phyloP scores from a whole-genome alignment of 1,284 basidiomycete species.

The Leccinum variabile region DNA sequence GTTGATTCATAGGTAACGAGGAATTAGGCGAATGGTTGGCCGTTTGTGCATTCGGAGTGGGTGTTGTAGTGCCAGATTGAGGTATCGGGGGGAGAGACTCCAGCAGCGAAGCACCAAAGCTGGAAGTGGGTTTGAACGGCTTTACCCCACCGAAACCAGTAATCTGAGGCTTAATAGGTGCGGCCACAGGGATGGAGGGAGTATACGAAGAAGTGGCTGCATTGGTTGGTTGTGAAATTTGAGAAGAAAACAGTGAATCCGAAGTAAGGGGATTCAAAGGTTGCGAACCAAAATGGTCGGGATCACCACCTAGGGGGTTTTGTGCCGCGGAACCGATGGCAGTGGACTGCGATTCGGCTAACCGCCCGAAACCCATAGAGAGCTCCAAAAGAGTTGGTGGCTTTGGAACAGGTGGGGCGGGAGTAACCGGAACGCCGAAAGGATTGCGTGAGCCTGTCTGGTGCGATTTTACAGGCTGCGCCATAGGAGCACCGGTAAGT shows the following conservation, averaged over 20 bases:
- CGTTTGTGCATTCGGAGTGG: constrained; percentile 37
- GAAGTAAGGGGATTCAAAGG: constrained; percentile 41
- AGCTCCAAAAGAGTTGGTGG: constrained; percentile 82
- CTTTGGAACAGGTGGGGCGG: constrained; percentile 72
- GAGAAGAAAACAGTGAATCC: constrained; percentile 48
- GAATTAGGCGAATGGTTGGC: constrained; percentile 17
- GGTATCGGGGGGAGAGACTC: constrained; percentile 77
- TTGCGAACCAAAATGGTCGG: constrained; percentile 18
- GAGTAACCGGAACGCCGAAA: constrained; percentile 76
- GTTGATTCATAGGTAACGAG: constrained; percentile 26
- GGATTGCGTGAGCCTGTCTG: constrained; percentile 95
- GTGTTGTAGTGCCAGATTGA: constrained; percentile 53
- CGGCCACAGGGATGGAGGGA: constrained; percentile 26
- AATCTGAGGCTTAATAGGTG: constrained; percentile 64
- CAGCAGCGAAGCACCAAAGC: constrained; percentile 81
- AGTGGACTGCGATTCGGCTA: constrained; percentile 33
- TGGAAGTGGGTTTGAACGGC: constrained; percentile 88
- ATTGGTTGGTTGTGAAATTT: constrained; percentile 47
- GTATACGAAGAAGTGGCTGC: constrained; percentile 40
- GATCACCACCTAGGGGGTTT: constrained; percentile 4
- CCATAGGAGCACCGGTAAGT: constrained; percentile 46
- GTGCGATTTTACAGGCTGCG: constrained; percentile 77
- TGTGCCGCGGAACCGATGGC: constrained; percentile 3
- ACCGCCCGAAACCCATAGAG: constrained; percentile 48
- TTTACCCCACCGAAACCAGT: constrained; percentile 86